These are phyloP conservation scores for Pelargonium myrrhifolium DNA, from an alignment of 441 rosid species.

Conservation along the genomic window DNA sequence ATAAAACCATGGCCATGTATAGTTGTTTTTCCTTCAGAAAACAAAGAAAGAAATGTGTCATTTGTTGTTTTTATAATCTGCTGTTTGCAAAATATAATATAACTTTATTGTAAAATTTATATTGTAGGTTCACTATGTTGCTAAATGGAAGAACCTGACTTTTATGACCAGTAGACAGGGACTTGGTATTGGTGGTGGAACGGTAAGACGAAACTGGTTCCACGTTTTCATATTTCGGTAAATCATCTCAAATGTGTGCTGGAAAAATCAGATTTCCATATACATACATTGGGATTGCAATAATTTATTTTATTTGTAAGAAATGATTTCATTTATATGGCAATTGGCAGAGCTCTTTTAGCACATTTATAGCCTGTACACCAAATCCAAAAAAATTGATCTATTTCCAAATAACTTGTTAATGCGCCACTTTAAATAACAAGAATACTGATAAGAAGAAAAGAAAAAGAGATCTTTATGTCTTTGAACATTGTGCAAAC, in stretches of 20 bases:
- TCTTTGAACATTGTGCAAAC: neutral
- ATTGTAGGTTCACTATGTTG: slow-evolving; percentile 81
- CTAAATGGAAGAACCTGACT: slow-evolving; percentile 87
- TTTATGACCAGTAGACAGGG: slow-evolving; percentile 97
- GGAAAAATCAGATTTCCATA: neutral
- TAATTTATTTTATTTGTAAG: no score
- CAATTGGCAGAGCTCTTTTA: neutral
- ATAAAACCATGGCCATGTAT: no score
- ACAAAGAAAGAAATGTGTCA: no score
- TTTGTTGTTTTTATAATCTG: no score
- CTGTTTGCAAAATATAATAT: no score
- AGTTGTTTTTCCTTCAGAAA: no score
- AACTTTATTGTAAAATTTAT: neutral
- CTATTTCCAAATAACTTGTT: neutral
- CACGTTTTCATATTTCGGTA: neutral
- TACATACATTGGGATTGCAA: neutral
- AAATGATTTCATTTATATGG: neutral
- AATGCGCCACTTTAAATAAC: neutral
- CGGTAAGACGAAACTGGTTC: slow-evolving; percentile 34
- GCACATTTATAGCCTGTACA: neutral
- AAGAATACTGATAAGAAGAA: neutral
- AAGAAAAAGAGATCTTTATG: neutral
- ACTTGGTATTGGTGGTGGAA: slow-evolving; percentile 88
- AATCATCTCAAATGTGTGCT: neutral
- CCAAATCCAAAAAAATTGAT: neutral